Base-by-base conservation (phyloP, 192 early-diverging fungal species). In the Entomortierella chlamydospora region DNA sequence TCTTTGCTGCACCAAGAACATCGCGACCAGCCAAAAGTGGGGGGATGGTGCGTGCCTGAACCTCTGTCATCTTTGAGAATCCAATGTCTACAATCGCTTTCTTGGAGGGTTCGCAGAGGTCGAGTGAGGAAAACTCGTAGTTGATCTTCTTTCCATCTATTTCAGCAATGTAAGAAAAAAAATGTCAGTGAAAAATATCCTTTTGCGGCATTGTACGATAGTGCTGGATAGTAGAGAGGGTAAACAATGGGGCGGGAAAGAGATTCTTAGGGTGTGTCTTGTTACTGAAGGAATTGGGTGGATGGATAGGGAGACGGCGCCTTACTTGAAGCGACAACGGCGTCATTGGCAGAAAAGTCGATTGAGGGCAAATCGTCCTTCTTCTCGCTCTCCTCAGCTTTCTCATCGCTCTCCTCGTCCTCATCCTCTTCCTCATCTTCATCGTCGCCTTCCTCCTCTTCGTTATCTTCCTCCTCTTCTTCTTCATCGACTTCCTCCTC, bases 1-100 rank as follows among this genome's bases (percentile, higher is more conserved):
- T 99, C 83, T 99, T 99, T 34, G 98, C 98, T 57, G 97, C 97
- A 51, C 98, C 98, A 31, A 99, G 85, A 37, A 99, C 96, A 84
- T 99, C 98, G 45, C 95, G 90, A 47, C 98, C 98, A 17, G 96
- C 96, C 86, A 99, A 90, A 57, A 96, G 89, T 41, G 98, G 93
- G 20, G 96, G 96, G 61, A 99, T 98, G 11, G 92, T 93, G 41
- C 95, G 88, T 45, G 97, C 97, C 84, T 99, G 98, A 52, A 99
- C 93, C 78, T 98, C 95, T 13, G 97, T 99, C 97, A 99, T 98
- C 58, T 83, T 83, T 37, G 86, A 88, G 82, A 98, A 98, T 33
- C 96, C 96, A 91, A 98, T 94, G 56, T 96, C 96, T 45, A 86
- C 81, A 62, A 95, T 94, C 20, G 93, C 95, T 61, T 93, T 91